These are phyloP conservation scores for Vaccinium darrowii DNA, from an alignment of 148 eudicot species.

Conservation along the genomic window DNA sequence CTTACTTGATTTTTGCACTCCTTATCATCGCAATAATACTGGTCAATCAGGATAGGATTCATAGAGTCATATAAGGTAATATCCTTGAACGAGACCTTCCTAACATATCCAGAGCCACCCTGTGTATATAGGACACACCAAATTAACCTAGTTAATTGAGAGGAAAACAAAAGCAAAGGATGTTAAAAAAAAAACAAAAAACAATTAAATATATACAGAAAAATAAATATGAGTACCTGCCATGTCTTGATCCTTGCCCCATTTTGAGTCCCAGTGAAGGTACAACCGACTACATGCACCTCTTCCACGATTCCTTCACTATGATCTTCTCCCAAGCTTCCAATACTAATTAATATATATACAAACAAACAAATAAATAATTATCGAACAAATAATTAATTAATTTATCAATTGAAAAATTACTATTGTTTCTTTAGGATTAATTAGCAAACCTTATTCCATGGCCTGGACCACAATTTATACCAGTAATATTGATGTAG, in stretches of 20 bases:
- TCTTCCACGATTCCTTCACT: neutral
- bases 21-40: neutral
- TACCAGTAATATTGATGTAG: neutral
- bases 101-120: constrained; percentile 9
- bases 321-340: neutral
- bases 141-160: neutral
- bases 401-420: neutral
- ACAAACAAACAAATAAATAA: neutral
- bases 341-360: neutral
- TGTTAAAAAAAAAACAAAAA: neutral
- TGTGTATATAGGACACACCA: neutral
- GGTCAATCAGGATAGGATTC: neutral
- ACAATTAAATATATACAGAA: too few relatives aligned
- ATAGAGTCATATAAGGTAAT: neutral
- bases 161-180: neutral
- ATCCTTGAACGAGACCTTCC: neutral
- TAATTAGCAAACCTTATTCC: neutral
- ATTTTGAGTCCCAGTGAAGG: neutral
- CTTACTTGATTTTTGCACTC: neutral
- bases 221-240: neutral
- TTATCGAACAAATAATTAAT: too few relatives aligned
- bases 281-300: neutral
- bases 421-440: too few relatives aligned
- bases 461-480: constrained; percentile 10
- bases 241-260: constrained; percentile 2